These are phyloP conservation scores for Mycena epipterygia DNA, from an alignment of 768 basidiomycete genomes.

Conservation along the genomic window DNA sequence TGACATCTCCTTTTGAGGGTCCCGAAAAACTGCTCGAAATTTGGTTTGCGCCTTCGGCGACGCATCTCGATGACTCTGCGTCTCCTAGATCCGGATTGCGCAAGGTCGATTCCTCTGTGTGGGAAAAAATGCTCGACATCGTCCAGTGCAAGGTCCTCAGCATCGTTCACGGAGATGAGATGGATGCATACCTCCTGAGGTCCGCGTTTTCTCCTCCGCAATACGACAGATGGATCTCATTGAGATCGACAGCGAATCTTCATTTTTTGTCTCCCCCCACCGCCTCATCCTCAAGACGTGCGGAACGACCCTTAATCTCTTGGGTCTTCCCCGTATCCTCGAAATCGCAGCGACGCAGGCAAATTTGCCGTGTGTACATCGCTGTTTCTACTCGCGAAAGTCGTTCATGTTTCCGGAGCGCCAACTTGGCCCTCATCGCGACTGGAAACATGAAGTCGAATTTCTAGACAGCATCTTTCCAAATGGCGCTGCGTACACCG, in stretches of 20 bases:
- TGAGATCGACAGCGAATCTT: conserved; percentile 85
- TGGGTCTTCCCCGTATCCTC: conserved; percentile 94
- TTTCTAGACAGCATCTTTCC: conserved; percentile 93
- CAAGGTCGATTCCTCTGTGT: conserved; percentile 77
- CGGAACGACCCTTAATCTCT: conserved; percentile 97
- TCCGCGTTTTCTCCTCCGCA: conserved; percentile 53
- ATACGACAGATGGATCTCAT: conserved; percentile 30
- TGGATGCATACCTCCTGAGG: conserved; percentile 97
- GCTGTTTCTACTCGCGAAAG: conserved; percentile 98
- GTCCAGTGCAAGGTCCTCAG: conserved; percentile 97
- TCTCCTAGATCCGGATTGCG: conserved; percentile 79
- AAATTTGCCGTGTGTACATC: conserved; percentile 77
- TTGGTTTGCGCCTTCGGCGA: conserved; percentile 92
- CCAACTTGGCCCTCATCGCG: conserved; percentile 91
- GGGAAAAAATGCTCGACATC: conserved; percentile 98
- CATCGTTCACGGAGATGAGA: conserved; percentile 88
- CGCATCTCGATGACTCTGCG: conserved; percentile 52
- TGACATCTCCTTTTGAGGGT: conserved; percentile 83
- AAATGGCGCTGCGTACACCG: conserved; percentile 93
- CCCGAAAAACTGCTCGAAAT: conserved; percentile 97
- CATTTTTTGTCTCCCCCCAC: conserved; percentile 94
- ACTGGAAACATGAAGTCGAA: conserved; percentile 94
- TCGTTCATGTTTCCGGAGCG: conserved; percentile 99
- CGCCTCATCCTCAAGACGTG: conserved; percentile 98
- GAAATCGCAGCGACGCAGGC: conserved; percentile 87